Evolutionary conservation across 805 yeast genomes (phyloP).

Genomic region (Hanseniaspora vineae): DNA sequence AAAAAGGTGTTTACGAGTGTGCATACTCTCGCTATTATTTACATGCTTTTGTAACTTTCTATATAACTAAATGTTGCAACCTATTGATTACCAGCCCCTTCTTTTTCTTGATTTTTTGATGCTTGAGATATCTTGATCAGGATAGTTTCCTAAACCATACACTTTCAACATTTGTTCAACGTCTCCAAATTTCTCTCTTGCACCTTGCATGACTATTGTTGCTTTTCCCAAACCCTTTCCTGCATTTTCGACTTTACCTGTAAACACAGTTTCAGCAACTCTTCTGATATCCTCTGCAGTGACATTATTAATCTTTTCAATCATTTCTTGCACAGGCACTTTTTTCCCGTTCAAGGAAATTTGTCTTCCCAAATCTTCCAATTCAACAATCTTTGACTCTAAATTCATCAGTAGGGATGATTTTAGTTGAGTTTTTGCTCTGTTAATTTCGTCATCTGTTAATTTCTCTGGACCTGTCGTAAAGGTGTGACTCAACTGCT

Average conservation of each 20-base stretch:
- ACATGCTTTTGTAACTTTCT: background rate
- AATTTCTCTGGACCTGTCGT: constrained; percentile 47
- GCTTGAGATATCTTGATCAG: constrained; percentile 6
- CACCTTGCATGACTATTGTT: constrained; percentile 84
- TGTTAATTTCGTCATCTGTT: constrained; percentile 55
- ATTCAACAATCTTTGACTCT: constrained; percentile 83
- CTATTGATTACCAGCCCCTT: background rate
- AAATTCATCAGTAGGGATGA: constrained; percentile 84
- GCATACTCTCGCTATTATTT: background rate
- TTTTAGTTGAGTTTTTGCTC: constrained; percentile 88
- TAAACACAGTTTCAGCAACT: constrained; percentile 55
- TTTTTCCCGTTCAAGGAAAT: constrained; percentile 71
- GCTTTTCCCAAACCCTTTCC: constrained; percentile 52
- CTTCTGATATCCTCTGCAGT: constrained; percentile 54
- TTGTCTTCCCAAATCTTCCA: constrained; percentile 94
- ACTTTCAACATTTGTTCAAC: constrained; percentile 47
- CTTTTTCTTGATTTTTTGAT: background rate
- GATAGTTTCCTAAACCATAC: constrained; percentile 55
- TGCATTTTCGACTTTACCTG: constrained; percentile 39
- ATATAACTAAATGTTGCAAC: no score
- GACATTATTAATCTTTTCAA: constrained; percentile 55
- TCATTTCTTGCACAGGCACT: constrained; percentile 71
- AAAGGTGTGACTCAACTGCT: constrained; percentile 42
- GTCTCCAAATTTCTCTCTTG: constrained; percentile 77
- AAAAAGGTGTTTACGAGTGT: background rate